Conservation (phyloP, 2,329 filamentous ascomycete genomes). For the Zasmidium angulare region DNA sequence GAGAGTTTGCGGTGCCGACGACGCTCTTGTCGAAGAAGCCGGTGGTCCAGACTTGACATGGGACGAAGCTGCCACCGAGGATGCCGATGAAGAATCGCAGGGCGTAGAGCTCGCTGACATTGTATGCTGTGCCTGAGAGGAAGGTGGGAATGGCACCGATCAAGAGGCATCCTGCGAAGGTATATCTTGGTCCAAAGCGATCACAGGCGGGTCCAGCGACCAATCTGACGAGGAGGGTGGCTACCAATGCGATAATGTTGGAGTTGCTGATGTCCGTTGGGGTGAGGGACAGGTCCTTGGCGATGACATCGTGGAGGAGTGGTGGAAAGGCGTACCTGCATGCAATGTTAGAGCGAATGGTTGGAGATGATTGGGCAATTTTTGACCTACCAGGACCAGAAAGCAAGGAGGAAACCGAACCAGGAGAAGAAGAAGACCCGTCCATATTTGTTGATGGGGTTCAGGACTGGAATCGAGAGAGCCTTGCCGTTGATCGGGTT, state of each 20-base stretch:
- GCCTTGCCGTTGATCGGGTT: conserved; percentile 86
- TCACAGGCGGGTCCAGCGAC: conserved; percentile 84
- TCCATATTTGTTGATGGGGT: conserved; percentile 76
- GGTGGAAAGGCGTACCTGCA: conserved; percentile 83
- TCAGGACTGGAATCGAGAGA: conserved; percentile 73
- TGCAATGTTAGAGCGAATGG: conserved; percentile 2
- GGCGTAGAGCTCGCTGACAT: conserved; percentile 65
- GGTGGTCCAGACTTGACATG: conserved; percentile 89
- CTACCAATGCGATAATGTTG: conserved; percentile 78
- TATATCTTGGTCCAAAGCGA: conserved; percentile 73
- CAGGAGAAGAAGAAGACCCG: conserved; percentile 89
- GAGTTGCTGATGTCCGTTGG: conserved; percentile 77
- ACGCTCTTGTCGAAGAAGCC: conserved; percentile 93
- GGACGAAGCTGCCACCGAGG: conserved; percentile 75
- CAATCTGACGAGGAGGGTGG: conserved; percentile 73
- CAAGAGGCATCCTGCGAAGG: conserved; percentile 77
- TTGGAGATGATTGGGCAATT: not conserved
- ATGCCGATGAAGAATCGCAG: conserved; percentile 80
- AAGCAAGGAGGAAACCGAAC: conserved; percentile 82
- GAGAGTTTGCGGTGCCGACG: conserved; percentile 81
- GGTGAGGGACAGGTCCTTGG: conserved; percentile 71
- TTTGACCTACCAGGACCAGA: conserved; percentile 75
- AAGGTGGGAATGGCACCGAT: conserved; percentile 77
- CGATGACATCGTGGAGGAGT: conserved; percentile 75
- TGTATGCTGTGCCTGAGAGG: conserved; percentile 74